Percentiles rank a stretch among this genome's conserved stretches.
These are phyloP conservation scores for Zasmidium citrigriseum DNA, from an alignment of 2,329 filamentous ascomycete genomes.

Conservation along the genomic window DNA sequence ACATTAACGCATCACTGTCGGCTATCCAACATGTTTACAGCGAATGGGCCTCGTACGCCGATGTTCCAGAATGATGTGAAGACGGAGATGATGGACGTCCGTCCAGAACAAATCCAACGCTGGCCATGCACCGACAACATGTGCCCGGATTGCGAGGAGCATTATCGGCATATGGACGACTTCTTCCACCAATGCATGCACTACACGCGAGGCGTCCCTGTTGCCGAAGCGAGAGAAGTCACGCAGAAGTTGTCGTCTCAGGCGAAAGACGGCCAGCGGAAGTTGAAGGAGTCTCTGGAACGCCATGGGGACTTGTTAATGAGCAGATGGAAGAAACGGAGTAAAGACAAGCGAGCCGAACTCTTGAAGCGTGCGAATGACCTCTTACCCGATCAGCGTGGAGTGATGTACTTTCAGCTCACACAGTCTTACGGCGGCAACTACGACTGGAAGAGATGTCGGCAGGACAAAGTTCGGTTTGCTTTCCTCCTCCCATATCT, in stretches of 20 bases:
- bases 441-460: neutral
- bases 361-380: neutral
- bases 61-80: neutral
- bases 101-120: neutral
- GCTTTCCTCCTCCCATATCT: neutral
- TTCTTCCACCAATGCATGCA: neutral
- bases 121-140: neutral
- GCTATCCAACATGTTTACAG: too few species aligned
- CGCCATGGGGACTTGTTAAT: constrained; percentile 2
- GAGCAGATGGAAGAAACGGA: constrained; percentile 8
- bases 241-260: neutral
- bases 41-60: too few species aligned
- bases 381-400: neutral
- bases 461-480: neutral
- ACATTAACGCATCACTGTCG: too few species aligned
- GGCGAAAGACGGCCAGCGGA: neutral
- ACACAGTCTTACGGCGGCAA: neutral
- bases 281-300: neutral
- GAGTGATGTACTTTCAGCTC: neutral
- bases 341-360: neutral
- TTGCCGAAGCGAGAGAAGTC: neutral
- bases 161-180: neutral
- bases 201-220: neutral
- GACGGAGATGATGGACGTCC: neutral
- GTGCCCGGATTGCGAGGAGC: neutral